These are phyloP conservation scores for Chlamydomonas applanata DNA, from an alignment of 139 green algal genomes.

Conservation along the genomic window DNA sequence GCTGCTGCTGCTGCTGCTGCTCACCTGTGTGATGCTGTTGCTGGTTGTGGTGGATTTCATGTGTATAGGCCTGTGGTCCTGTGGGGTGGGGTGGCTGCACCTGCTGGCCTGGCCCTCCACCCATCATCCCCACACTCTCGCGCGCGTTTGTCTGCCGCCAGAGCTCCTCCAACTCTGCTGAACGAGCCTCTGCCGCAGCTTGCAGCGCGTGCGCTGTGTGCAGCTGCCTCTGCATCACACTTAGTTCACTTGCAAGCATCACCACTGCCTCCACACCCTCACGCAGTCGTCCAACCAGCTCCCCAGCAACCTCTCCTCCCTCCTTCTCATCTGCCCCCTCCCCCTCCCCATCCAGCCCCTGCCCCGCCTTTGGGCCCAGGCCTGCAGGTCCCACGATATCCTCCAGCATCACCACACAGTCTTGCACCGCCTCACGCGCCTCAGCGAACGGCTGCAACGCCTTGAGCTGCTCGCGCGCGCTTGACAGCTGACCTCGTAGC, in stretches of 20 bases:
- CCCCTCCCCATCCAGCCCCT: not conserved
- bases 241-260: slow-evolving; percentile 45
- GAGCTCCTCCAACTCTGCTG: slow-evolving; percentile 17
- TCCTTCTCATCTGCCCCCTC: not conserved
- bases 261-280: slow-evolving; percentile 48
- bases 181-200: slow-evolving; percentile 9
- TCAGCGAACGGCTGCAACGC: slow-evolving; percentile 2
- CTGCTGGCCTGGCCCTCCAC: not conserved
- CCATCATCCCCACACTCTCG: not conserved
- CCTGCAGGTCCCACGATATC: slow-evolving; percentile 14
- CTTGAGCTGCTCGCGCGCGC: not conserved
- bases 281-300: slow-evolving; percentile 7
- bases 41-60: not conserved
- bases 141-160: not conserved
- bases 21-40: not conserved
- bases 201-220: slow-evolving; percentile 2
- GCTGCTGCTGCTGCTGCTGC: not conserved
- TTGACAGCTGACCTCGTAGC: slow-evolving; percentile 1
- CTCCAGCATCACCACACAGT: slow-evolving; percentile 7
- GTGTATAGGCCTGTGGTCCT: not conserved
- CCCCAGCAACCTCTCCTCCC: not conserved
- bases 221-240: slow-evolving; percentile 29
- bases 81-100: not conserved
- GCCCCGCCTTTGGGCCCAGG: not conserved
- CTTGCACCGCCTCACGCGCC: slow-evolving; percentile 16